phyloP scores from a whole-genome alignment of 2,329 filamentous ascomycete genomes.

The Paecilomyces dactylethromorphus region DNA sequence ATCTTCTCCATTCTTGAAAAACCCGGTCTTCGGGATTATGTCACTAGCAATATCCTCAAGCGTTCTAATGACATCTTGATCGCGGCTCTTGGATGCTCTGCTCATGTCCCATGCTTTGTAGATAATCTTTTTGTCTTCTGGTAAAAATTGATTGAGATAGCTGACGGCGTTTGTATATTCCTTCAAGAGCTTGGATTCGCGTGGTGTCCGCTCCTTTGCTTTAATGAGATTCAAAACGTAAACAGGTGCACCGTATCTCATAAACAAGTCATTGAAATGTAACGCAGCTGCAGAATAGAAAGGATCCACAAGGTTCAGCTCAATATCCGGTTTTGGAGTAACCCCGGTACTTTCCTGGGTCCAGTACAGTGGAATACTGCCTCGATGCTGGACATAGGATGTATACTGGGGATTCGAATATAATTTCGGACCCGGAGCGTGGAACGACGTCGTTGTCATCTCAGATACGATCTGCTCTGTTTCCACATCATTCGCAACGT shows the following conservation, averaged over 20 bases:
- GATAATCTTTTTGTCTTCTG: constrained; percentile 74
- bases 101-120: constrained; percentile 99
- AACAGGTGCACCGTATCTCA: constrained; percentile 85
- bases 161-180: constrained; percentile 83
- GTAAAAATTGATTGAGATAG: constrained; percentile 92
- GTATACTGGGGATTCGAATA: constrained; percentile 89
- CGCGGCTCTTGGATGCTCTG: constrained; percentile 81
- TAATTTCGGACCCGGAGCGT: constrained; percentile 76
- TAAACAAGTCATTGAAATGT: constrained; percentile 92
- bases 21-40: constrained; percentile 77
- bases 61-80: constrained; percentile 89
- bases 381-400: constrained; percentile 92
- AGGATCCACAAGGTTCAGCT: constrained; percentile 89
- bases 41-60: constrained; percentile 85
- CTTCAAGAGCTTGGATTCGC: constrained; percentile 82
- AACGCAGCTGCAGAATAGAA: constrained; percentile 90
- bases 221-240: constrained; percentile 92
- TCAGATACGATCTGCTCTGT: constrained; percentile 98
- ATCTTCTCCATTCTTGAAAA: constrained; percentile 87
- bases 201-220: constrained; percentile 74
- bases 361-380: constrained; percentile 96
- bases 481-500: constrained; percentile 97
- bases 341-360: constrained; percentile 94
- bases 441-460: constrained; percentile 88
- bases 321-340: constrained; percentile 91